A percentile compares a stretch with the other conserved stretches of the same genome.
These are phyloP conservation scores for Moesziomyces sp. DNA, from an alignment of 1,284 basidiomycete species.

Conservation along the genomic window DNA sequence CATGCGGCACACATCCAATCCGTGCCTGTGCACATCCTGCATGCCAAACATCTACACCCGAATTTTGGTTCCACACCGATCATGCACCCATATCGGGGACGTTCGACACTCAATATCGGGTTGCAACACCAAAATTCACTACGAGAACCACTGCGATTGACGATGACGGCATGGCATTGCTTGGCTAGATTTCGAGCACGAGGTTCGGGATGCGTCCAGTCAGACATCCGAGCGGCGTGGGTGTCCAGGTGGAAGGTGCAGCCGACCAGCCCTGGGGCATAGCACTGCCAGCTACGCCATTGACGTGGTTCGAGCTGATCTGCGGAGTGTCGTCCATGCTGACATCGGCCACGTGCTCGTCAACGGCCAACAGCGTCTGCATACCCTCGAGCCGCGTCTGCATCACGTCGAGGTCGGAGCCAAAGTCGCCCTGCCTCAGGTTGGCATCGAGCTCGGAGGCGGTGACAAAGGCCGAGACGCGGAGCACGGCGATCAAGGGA, in stretches of 20 bases:
- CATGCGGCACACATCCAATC: no score
- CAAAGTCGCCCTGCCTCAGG: conserved; percentile 14
- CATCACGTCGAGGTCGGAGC: conserved; percentile 21
- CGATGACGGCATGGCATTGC: neutral
- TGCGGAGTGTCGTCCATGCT: no score
- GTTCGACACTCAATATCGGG: no score
- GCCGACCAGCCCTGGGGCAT: conserved; percentile 29
- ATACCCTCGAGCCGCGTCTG: conserved; percentile 10
- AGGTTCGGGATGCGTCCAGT: conserved; percentile 28
- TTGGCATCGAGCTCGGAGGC: neutral
- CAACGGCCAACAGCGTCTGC: neutral
- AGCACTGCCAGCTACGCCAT: neutral
- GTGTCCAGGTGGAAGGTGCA: conserved; percentile 14
- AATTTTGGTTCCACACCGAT: no score
- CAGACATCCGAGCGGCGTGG: conserved; percentile 33
- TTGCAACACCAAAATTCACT: no score
- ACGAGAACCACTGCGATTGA: neutral
- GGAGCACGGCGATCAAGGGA: conserved; percentile 13
- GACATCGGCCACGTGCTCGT: no score
- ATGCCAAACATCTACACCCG: no score
- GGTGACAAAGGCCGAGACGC: conserved; percentile 7
- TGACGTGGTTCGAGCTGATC: neutral
- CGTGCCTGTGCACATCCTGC: no score
- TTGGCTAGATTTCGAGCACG: conserved; percentile 5
- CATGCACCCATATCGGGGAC: no score